Conservation (phyloP, 371 early-diverging fungal genomes). For the Fennellomyces sp. region DNA sequence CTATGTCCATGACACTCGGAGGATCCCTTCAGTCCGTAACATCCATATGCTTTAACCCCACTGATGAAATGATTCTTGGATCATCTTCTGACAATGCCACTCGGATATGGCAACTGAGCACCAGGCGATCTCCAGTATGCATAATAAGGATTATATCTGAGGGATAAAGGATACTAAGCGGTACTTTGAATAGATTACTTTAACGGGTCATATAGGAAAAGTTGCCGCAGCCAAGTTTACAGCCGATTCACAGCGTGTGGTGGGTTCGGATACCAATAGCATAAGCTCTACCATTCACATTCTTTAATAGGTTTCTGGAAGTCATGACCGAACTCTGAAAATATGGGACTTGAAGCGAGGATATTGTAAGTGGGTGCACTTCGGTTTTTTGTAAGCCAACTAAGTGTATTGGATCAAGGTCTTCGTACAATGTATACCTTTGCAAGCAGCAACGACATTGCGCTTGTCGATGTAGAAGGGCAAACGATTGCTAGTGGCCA, state of each 20-base stretch:
- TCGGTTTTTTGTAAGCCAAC: no score
- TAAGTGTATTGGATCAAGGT: no score
- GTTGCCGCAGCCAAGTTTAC: constrained; percentile 89
- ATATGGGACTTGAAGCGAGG: constrained; percentile 93
- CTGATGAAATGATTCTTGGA: constrained; percentile 80
- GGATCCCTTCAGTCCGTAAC: constrained; percentile 88
- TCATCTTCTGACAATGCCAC: constrained; percentile 91
- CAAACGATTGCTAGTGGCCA: constrained; percentile 80
- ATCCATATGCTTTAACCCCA: constrained; percentile 78
- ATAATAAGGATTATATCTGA: no score
- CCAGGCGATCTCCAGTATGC: constrained; percentile 68
- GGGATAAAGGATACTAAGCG: no score
- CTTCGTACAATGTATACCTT: constrained; percentile 89
- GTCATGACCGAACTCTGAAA: constrained; percentile 95
- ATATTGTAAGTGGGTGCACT: constrained; percentile 82
- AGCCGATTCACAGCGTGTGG: constrained; percentile 77
- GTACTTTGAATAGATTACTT: constrained; percentile 56
- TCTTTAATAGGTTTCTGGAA: constrained; percentile 74
- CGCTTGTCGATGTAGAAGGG: constrained; percentile 83
- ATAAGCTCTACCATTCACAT: not conserved
- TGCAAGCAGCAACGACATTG: constrained; percentile 93
- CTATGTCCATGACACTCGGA: constrained; percentile 62
- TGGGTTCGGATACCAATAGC: constrained; percentile 25
- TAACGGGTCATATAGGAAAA: constrained; percentile 95
- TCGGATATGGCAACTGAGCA: constrained; percentile 84